Evolutionary conservation across 2,329 filamentous ascomycete genomes (phyloP).

Genomic region (Neocatenulostroma microsporum): DNA sequence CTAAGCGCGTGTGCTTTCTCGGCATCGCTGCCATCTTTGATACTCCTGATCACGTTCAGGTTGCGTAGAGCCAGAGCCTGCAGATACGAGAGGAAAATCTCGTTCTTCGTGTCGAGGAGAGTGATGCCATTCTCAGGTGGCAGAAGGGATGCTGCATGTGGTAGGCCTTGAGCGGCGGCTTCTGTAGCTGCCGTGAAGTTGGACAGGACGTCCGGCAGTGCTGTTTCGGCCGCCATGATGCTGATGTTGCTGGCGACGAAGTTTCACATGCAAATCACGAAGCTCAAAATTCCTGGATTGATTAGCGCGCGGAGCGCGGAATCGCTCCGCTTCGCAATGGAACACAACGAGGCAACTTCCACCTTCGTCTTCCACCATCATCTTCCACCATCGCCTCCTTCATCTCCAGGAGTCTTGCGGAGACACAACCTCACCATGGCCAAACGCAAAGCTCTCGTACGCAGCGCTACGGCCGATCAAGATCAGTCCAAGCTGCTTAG

Average conservation of each 20-base stretch:
- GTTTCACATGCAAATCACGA: constrained; percentile 2
- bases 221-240: constrained; percentile 1
- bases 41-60: constrained; percentile 30
- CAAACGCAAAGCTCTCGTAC: too few relatives aligned
- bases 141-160: neutral
- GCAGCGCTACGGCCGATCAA: too few relatives aligned
- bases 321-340: too few relatives aligned
- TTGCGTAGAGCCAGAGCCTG: constrained; percentile 81
- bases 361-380: too few relatives aligned
- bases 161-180: neutral
- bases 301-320: too few relatives aligned
- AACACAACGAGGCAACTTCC: too few relatives aligned
- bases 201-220: constrained; percentile 2
- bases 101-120: constrained; percentile 90
- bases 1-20: constrained; percentile 42
- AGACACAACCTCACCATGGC: too few relatives aligned
- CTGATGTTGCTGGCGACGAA: neutral
- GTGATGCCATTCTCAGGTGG: constrained; percentile 60
- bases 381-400: too few relatives aligned
- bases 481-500: too few relatives aligned
- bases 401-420: too few relatives aligned
- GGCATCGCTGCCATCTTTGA: constrained; percentile 30
- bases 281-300: too few relatives aligned
- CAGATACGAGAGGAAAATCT: constrained; percentile 90
- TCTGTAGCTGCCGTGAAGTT: constrained; percentile 6